phyloP scores from a whole-genome alignment of 129 eudicot species.

The Logfia minima region DNA sequence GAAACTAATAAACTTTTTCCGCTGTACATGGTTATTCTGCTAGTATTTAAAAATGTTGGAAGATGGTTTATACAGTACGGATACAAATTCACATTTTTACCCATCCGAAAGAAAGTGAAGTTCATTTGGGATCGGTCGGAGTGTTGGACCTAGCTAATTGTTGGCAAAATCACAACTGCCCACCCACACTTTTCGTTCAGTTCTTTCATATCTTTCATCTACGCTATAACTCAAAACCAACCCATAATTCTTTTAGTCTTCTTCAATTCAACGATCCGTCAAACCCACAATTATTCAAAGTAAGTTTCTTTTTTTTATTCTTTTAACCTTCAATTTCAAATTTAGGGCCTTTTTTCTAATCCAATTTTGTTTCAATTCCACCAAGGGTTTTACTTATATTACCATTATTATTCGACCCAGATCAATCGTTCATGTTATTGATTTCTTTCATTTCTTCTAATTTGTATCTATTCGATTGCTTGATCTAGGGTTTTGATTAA shows the following conservation, averaged over 20 bases:
- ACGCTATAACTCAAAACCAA: conserved; percentile 12
- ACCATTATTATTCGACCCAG: not conserved
- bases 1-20: no score
- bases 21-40: no score
- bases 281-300: conserved; percentile 8
- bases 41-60: no score
- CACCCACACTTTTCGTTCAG: not conserved
- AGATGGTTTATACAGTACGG: no score
- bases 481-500: conserved; percentile 12
- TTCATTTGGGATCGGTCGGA: not conserved
- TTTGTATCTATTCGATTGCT: not conserved
- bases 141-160: not conserved
- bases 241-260: conserved; percentile 13
- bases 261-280: conserved; percentile 25
- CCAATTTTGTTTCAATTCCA: not conserved
- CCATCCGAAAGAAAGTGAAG: no score
- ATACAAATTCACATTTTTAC: no score
- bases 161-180: not conserved
- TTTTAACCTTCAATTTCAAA: not conserved
- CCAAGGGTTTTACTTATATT: conserved; percentile 6
- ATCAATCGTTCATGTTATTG: not conserved
- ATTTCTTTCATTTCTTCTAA: not conserved
- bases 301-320: not conserved
- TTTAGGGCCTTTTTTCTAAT: conserved; percentile 3
- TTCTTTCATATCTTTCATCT: not conserved